These are phyloP conservation scores for Fusarium pseudonygamai DNA, from an alignment of 2,329 filamentous ascomycete genomes.

Conservation along the genomic window DNA sequence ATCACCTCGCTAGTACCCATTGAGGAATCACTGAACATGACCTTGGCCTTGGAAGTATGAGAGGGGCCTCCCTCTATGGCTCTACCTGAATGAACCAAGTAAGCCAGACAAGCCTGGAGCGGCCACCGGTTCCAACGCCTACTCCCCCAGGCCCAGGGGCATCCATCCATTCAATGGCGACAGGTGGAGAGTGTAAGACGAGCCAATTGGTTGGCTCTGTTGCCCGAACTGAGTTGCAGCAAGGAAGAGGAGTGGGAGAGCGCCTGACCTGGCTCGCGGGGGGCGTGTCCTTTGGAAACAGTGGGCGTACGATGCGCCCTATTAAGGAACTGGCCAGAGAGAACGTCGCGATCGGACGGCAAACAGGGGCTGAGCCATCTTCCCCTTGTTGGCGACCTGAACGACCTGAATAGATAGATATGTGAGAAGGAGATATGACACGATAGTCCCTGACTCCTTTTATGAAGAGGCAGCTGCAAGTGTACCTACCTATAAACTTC, in stretches of 20 bases:
- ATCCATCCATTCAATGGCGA: constrained; percentile 38
- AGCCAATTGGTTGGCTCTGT: constrained; percentile 34
- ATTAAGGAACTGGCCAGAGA: constrained; percentile 34
- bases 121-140: constrained; percentile 41
- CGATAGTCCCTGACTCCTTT: constrained; percentile 2
- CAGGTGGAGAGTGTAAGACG: constrained; percentile 31
- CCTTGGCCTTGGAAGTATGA: constrained; percentile 35
- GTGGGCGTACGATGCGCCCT: constrained; percentile 25
- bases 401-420: constrained; percentile 21
- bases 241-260: constrained; percentile 29
- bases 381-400: constrained; percentile 13
- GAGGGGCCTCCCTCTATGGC: constrained; percentile 19
- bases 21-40: constrained; percentile 28
- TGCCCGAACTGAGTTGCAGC: constrained; percentile 41
- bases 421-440: constrained; percentile 2
- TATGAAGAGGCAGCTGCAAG: not conserved
- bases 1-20: constrained; percentile 27
- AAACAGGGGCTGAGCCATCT: constrained; percentile 37
- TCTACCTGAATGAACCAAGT: constrained; percentile 36
- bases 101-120: constrained; percentile 20
- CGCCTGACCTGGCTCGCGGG: constrained; percentile 11
- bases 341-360: constrained; percentile 38
- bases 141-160: constrained; percentile 24
- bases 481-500: not conserved
- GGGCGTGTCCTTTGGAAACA: constrained; percentile 11